Evolutionary conservation across 495 filamentous ascomycete species (phyloP), one percentile per base, ranked within the genome.

Genomic region (Penicillium cataractarum): DNA sequence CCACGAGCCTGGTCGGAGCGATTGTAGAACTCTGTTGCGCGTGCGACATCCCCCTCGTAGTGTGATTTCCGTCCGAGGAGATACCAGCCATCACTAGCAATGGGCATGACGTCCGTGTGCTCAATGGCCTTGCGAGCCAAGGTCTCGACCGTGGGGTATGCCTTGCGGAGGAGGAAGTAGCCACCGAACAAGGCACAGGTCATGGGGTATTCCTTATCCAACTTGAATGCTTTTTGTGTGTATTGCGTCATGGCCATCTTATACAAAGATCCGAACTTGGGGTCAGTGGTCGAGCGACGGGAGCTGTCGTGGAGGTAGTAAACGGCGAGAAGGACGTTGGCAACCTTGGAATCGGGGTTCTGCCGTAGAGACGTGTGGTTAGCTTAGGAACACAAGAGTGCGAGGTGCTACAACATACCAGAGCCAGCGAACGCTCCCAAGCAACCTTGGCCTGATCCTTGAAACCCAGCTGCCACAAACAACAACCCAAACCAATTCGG

Each of bases 71-170:
- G 83, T 13, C 91, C 95, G 15, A 98, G 86, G 4, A 97, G 77
- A 75, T 97, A 98, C 92, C 92, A 97, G 22, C 94, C 95, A 68
- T 99, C 95, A 72, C 92, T 97, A 2, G 93, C 93, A 71, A 98
- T 91, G 13, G 91, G 89, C 74, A 96, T 93, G 63, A 97, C 93
- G 71, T 99, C 95, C 3, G 94, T 97, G 61, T 90, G 86, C 69
- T 97, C 91, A 63, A 98, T 97, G 2, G 96, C 93, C 73, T 94
- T 95, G 71, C 93, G 89, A 29, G 95, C 91, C 9, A 98, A 83
- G 12, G 83, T 84, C 62, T 99, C 94, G 10, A 95, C 94, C 51
- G 89, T 90, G 2, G 83, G 65, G 71, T 91, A 89, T 3, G 83
- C 82, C 71, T 90, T 95, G 61, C 88, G 83, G 3, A 90, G 84